Base-by-base conservation (phyloP, 129 eudicot genomes). In the Pseudognaphalium luteoalbum region DNA sequence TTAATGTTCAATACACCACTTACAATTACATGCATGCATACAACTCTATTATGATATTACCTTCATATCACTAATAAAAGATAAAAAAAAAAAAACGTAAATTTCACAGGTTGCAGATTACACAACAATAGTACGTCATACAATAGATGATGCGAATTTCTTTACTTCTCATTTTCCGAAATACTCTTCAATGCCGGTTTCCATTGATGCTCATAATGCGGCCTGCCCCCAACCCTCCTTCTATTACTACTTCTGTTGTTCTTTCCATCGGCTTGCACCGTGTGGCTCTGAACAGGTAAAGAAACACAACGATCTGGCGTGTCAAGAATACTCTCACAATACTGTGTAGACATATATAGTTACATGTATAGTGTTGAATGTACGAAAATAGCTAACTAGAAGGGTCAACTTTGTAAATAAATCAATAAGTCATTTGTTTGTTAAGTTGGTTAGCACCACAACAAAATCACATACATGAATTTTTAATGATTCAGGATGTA, bases 161-260 rank as follows among this genome's bases (percentile, higher is more conserved):
- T 44, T 84, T 82, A 80, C 59, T 42, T 81, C 62, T 83, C 89
- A 83, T 72, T 57, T 65, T 89, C 96, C 19, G 86, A 82, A 80
- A 89, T 87, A 70, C 89, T 87, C 78, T 80, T 85, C 47, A 89
- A 85, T 63, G 82, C 89, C 72, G 96, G 91, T 76, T 82, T 87
- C 96, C 96, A 89, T 68, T 85, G 90, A 73, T 83, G 80, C 29
- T 78, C 80, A 72, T 75, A 66, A 4, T 74, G 78, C 52, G 52
- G 81, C 66, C 79, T 68, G 17, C 78, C 74, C 74, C 37, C 47
- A 9, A n/a, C 74, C 76, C 59, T 76, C 71, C 75, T 71, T 51
- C 76, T 34, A 41, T 74, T 67, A 14, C 61, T 61, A 30, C 71
- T 67, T 60, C 80, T 58, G 37, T 66, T 57, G 42, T 63, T 75